phyloP scores from a whole-genome alignment of 495 filamentous ascomycete species.

The Penicillium pancosmium region DNA sequence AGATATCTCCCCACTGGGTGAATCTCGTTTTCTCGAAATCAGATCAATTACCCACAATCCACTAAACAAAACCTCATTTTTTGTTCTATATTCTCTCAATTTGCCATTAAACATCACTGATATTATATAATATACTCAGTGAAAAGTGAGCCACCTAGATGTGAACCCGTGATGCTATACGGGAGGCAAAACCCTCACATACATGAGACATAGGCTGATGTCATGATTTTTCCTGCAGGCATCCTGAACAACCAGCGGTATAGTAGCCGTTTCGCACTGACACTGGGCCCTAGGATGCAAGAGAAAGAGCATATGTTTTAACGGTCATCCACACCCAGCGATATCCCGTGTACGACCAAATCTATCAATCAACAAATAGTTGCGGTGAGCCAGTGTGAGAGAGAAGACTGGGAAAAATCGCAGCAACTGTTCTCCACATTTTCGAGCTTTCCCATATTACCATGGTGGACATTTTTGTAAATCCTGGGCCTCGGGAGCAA shows the following conservation, averaged over 20 bases:
- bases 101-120: background rate
- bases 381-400: slow-evolving; percentile 26
- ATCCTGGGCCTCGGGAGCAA: slow-evolving; percentile 13
- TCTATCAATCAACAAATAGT: slow-evolving; percentile 14
- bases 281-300: slow-evolving; percentile 1
- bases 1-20: background rate
- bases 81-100: background rate
- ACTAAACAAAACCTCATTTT: background rate
- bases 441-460: background rate
- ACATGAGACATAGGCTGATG: slow-evolving; percentile 22
- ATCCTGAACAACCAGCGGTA: slow-evolving; percentile 23
- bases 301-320: slow-evolving; percentile 16
- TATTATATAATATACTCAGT: background rate
- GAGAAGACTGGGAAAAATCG: background rate
- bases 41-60: background rate
- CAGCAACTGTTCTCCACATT: background rate
- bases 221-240: slow-evolving; percentile 33
- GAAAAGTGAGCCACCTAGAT: background rate
- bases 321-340: slow-evolving; percentile 31
- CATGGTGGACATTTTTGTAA: slow-evolving; percentile 24
- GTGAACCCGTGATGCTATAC: background rate
- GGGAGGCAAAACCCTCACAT: slow-evolving; percentile 34
- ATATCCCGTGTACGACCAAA: slow-evolving; percentile 35
- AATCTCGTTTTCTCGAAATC: background rate
- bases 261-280: slow-evolving; percentile 24